phyloP scores from a whole-genome alignment of 2,329 filamentous ascomycete genomes.

The Zalaria obscura region DNA sequence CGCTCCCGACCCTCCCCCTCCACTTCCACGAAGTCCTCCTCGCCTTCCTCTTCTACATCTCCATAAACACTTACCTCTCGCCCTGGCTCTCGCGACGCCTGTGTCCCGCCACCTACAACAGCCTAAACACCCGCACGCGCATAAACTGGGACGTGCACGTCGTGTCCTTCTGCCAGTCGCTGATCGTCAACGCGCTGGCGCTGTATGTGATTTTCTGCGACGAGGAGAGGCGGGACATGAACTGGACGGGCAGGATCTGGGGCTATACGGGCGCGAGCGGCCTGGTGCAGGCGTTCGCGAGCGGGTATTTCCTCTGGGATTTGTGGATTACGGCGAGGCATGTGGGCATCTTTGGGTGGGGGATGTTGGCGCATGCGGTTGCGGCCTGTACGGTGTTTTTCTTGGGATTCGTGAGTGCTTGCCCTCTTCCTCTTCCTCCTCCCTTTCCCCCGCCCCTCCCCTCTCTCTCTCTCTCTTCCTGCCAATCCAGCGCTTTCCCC shows the following conservation, averaged over 20 bases:
- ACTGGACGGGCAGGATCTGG: conserved; percentile 51
- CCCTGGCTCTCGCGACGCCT: conserved; percentile 49
- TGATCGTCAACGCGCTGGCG: conserved; percentile 57
- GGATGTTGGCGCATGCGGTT: conserved; percentile 63
- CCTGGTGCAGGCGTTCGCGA: conserved; percentile 61
- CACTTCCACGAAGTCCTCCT: conserved; percentile 66
- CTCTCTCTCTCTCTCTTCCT: not conserved
- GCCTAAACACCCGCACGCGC: conserved; percentile 47
- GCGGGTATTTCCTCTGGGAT: conserved; percentile 79
- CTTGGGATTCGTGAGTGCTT: conserved; percentile 59
- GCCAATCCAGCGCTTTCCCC: too few relatives aligned
- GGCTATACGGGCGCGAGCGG: conserved; percentile 61
- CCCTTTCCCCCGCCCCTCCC: not conserved
- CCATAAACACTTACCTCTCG: conserved; percentile 52
- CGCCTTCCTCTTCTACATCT: conserved; percentile 53
- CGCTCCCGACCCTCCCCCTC: conserved; percentile 52
- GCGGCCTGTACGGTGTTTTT: conserved; percentile 61
- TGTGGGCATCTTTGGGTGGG: conserved; percentile 58
- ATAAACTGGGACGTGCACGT: conserved; percentile 80
- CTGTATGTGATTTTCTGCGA: conserved; percentile 59
- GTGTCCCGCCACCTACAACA: conserved; percentile 49
- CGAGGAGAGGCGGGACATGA: conserved; percentile 51
- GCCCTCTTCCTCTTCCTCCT: too few relatives aligned
- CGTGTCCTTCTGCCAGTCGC: conserved; percentile 67
- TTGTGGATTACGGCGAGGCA: conserved; percentile 54